Percentiles rank a stretch among this genome's conserved stretches.
Evolutionary conservation across 1,284 basidiomycete species (phyloP).

Genomic region (Sphaerobolus stellatus): DNA sequence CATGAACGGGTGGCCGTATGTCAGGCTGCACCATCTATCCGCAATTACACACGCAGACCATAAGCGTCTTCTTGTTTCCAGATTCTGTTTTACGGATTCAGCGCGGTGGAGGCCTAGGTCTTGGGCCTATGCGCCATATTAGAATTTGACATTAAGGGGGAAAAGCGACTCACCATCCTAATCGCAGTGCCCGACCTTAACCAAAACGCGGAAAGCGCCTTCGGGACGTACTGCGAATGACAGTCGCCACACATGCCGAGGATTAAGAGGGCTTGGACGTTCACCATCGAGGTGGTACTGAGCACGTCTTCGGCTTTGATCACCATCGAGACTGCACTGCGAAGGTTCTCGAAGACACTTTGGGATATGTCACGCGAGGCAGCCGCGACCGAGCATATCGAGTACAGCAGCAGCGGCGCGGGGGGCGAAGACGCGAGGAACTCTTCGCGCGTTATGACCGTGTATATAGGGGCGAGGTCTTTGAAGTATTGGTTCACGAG

Average conservation of each 20-base stretch:
- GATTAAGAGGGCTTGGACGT: conserved; percentile 88
- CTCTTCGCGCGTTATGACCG: conserved; percentile 84
- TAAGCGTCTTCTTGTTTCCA: conserved; percentile 80
- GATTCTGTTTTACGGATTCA: conserved; percentile 72
- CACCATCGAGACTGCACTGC: conserved; percentile 80
- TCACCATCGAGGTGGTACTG: conserved; percentile 81
- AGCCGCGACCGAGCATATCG: conserved; percentile 90
- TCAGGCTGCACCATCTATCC: conserved; percentile 84
- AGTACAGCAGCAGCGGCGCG: conserved; percentile 82
- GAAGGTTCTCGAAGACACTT: conserved; percentile 79
- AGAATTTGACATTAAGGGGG: conserved; percentile 9
- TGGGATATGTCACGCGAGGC: conserved; percentile 82
- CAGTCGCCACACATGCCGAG: conserved; percentile 78
- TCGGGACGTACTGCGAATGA: conserved; percentile 77
- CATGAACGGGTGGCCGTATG: conserved; percentile 86
- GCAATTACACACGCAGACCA: conserved; percentile 91
- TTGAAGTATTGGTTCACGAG: conserved; percentile 91
- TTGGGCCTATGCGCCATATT: conserved; percentile 63
- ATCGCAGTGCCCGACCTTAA: conserved; percentile 75
- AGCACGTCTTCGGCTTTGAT: conserved; percentile 90
- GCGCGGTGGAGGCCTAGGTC: conserved; percentile 90
- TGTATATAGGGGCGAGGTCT: conserved; percentile 81
- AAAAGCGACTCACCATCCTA: conserved; percentile 65
- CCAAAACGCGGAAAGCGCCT: conserved; percentile 75
- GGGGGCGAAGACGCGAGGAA: conserved; percentile 74